Percentiles rank a stretch among this genome's conserved stretches.
Evolutionary conservation across 345 rosid species (phyloP).

Genomic region (Hibiscus trionum): DNA sequence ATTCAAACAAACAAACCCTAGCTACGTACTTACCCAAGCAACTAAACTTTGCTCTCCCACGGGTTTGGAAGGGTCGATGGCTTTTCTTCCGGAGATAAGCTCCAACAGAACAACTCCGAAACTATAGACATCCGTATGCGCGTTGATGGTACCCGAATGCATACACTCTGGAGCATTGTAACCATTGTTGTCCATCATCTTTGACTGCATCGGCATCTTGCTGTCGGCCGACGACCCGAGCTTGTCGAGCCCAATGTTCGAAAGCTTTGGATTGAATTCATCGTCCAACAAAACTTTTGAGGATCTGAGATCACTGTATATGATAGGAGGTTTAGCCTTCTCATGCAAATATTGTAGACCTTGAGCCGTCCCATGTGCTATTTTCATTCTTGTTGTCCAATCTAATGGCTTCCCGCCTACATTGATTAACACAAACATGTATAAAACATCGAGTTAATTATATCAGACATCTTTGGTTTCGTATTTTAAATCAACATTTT

Average conservation of each 20-base stretch:
- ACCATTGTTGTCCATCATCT: constrained; percentile 70
- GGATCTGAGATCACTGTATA: constrained; percentile 56
- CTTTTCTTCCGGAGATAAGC: constrained; percentile 62
- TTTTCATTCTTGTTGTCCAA: constrained; percentile 61
- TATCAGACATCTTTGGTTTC: too few relatives aligned
- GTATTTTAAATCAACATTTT: too few relatives aligned
- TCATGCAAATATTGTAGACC: constrained; percentile 65
- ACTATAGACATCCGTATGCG: constrained; percentile 65
- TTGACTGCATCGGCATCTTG: constrained; percentile 29
- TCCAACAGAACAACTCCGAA: constrained; percentile 76
- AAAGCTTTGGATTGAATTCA: constrained; percentile 40
- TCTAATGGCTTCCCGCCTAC: constrained; percentile 30
- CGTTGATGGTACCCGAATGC: constrained; percentile 38
- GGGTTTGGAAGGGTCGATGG: constrained; percentile 57
- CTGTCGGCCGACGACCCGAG: constrained; percentile 37
- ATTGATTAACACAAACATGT: not conserved
- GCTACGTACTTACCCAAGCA: constrained; percentile 52
- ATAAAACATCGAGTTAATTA: not conserved
- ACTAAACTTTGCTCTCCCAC: constrained; percentile 64
- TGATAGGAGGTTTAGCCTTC: constrained; percentile 41
- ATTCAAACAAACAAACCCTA: not conserved
- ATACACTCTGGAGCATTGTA: constrained; percentile 72
- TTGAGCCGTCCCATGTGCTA: constrained; percentile 56
- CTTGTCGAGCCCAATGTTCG: constrained; percentile 54
- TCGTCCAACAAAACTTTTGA: constrained; percentile 52